Evolutionary conservation across 495 filamentous ascomycete genomes (phyloP), one percentile per base, ranked within the genome.

Genomic region (Tuber aestivum): DNA sequence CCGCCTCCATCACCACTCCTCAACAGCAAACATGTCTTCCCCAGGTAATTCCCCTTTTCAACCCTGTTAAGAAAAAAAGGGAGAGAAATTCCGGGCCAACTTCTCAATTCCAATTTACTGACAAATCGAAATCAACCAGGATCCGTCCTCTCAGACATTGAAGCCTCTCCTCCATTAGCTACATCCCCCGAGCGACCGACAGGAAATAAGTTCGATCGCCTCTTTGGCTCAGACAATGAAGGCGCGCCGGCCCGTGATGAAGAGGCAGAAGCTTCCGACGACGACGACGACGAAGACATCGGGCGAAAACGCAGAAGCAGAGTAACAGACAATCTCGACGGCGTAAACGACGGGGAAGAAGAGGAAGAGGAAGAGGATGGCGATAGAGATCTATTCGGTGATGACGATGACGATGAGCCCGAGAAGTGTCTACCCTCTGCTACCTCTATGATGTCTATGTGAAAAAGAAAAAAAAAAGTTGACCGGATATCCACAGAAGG

Each of bases 221-320:
- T 83, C 81, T 83, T 83, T 56, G 81, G 78, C 16, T 83, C 81
- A 10, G 81, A 83, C 73, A 78, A 83, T 65, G 81, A 83, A 32
- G 79, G 75, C 1, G 56, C 79, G 18, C 79, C 79, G 21, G 74
- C 79, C 20, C 77, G 56, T 4, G 80, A 79, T 35, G 83, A 85
- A 71, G 78, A 79, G 35, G 84, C 83, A 27, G 82, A 83, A 9
- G 85, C 86, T 38, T 83, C 87, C 71, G 86, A 87, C 72, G 87
- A 86, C 71, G 86, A 87, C 72, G 87, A 86, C 16, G 83, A 86
- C 20, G 83, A 83, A 45, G 85, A 84, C 32, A 79, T 76, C 38
- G 83, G 78, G 35, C 87, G 87, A 71, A 85, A 89, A 10, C 89
- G 89, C 74, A 87, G 88, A 8, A 86, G 87, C 1, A 87, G 82